A percentile compares a stretch with the other conserved stretches of the same genome.
Conservation (phyloP, 352 stramenopile species). For the Phytophthora brassicae region DNA sequence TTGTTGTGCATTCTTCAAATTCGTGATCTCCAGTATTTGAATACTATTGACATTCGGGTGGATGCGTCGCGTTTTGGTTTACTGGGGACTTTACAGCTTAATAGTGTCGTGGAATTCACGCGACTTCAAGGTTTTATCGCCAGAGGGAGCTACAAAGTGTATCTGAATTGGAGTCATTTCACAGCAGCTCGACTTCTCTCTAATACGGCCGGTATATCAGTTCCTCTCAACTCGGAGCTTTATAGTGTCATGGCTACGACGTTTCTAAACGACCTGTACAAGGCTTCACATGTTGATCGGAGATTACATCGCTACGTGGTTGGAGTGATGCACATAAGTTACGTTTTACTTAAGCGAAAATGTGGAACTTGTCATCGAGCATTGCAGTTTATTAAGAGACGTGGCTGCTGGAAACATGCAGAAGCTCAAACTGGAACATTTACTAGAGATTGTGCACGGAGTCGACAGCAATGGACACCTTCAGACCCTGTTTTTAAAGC, state of each 20-base stretch:
- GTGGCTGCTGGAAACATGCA: slow-evolving; percentile 45
- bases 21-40: slow-evolving; percentile 43
- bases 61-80: slow-evolving; percentile 48
- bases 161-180: slow-evolving; percentile 53
- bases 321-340: slow-evolving; percentile 72
- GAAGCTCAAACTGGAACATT: not conserved
- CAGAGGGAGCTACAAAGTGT: slow-evolving; percentile 62
- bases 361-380: slow-evolving; percentile 57
- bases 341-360: slow-evolving; percentile 72
- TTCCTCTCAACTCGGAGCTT: slow-evolving; percentile 33
- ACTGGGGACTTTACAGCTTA: slow-evolving; percentile 29
- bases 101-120: slow-evolving; percentile 51
- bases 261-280: slow-evolving; percentile 53
- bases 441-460: slow-evolving; percentile 21
- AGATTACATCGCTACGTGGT: slow-evolving; percentile 61
- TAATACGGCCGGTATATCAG: not conserved
- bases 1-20: slow-evolving; percentile 38
- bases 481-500: slow-evolving; percentile 36
- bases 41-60: slow-evolving; percentile 52
- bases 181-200: slow-evolving; percentile 23
- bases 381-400: slow-evolving; percentile 46
- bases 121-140: slow-evolving; percentile 59
- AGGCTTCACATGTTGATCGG: slow-evolving; percentile 39
- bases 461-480: slow-evolving; percentile 32
- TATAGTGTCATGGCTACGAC: slow-evolving; percentile 42